phyloP scores from a whole-genome alignment of 1,139 yeast species.

The Diutina catenulata region DNA sequence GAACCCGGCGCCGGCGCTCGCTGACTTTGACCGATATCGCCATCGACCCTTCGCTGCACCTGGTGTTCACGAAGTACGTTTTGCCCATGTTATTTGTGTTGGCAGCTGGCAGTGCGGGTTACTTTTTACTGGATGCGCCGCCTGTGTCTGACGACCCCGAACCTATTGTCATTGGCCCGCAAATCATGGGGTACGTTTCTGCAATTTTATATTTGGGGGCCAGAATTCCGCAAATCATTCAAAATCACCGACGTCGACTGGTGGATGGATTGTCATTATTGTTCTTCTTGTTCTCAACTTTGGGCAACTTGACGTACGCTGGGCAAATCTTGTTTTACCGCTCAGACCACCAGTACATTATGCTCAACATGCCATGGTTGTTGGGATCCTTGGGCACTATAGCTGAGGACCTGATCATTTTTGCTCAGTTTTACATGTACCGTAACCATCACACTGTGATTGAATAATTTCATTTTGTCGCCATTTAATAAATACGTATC shows the following conservation, averaged over 20 bases:
- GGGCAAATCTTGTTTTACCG: conserved; percentile 61
- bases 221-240: conserved; percentile 68
- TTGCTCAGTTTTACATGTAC: conserved; percentile 54
- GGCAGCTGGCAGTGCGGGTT: conserved; percentile 57
- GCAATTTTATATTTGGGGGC: conserved; percentile 67
- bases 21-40: conserved; percentile 35
- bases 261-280: conserved; percentile 66
- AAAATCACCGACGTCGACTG: conserved; percentile 55
- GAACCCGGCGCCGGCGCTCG: conserved; percentile 20
- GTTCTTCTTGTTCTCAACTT: conserved; percentile 61
- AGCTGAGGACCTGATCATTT: conserved; percentile 51
- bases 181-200: conserved; percentile 58
- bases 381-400: conserved; percentile 68
- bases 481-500: no score
- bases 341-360: conserved; percentile 45
- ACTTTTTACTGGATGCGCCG: conserved; percentile 28
- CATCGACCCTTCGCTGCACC: conserved; percentile 29
- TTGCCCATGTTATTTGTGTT: conserved; percentile 56
- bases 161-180: conserved; percentile 43
- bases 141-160: neutral
- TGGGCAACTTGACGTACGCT: conserved; percentile 71
- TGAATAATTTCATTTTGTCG: neutral
- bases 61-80: conserved; percentile 38
- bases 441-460: neutral
- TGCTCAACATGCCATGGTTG: conserved; percentile 61